These are phyloP conservation scores for Gaultheria prostrata DNA, from an alignment of 148 eudicot genomes.

Conservation along the genomic window DNA sequence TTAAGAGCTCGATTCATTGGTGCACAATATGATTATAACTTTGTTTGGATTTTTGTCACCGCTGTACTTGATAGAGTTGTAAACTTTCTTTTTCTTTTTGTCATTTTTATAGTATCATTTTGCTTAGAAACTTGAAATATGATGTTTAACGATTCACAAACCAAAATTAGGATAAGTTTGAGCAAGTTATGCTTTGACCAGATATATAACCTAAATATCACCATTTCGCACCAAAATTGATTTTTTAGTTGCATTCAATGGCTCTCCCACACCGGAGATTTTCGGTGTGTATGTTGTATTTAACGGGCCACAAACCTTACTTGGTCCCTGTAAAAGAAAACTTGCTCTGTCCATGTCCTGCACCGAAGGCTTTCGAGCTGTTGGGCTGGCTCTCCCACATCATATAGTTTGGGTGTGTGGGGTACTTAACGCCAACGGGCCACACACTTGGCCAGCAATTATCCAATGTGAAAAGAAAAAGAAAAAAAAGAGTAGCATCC, in stretches of 20 bases:
- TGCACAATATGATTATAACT: neutral
- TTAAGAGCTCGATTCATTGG: neutral
- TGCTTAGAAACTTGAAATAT: neutral
- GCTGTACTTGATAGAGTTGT: neutral
- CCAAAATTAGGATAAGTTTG: neutral
- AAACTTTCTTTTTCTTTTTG: neutral
- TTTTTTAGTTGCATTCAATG: neutral
- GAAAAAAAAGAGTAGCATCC: too few relatives aligned
- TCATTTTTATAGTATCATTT: too few relatives aligned
- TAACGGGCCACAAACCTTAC: too few relatives aligned
- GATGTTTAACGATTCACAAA: neutral
- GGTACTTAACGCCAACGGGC: too few relatives aligned
- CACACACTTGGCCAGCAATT: too few relatives aligned
- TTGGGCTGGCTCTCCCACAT: too few relatives aligned
- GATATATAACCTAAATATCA: neutral
- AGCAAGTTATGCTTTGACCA: neutral
- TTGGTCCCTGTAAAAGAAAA: too few relatives aligned
- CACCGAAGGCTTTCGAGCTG: too few relatives aligned
- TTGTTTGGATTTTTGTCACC: neutral
- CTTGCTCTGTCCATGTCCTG: too few relatives aligned
- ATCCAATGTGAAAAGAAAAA: too few relatives aligned
- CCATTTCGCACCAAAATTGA: neutral
- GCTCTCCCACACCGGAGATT: neutral
- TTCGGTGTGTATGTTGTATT: too few relatives aligned
- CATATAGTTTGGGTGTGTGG: too few relatives aligned